Conservation (phyloP, 257 asterid genomes). For the Fraxinus cuspidata region DNA sequence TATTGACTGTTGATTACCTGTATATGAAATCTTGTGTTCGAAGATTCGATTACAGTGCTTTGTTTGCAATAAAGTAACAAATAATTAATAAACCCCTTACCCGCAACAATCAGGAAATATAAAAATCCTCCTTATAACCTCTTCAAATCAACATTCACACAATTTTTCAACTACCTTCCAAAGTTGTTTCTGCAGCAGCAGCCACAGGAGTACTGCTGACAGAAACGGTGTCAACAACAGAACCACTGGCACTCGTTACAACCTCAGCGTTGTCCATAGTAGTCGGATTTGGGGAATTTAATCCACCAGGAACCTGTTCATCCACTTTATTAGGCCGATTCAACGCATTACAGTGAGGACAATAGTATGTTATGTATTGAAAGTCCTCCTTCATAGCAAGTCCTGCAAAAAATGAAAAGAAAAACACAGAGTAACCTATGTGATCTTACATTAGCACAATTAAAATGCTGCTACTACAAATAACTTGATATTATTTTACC, state of each 20-base stretch:
- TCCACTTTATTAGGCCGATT: conserved; percentile 54
- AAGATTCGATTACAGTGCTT: neutral
- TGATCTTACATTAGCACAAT: neutral
- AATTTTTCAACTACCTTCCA: neutral
- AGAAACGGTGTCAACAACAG: conserved; percentile 17
- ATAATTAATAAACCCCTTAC: neutral
- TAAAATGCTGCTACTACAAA: neutral
- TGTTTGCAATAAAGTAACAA: neutral
- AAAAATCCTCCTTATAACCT: neutral
- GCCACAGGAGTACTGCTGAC: conserved; percentile 14
- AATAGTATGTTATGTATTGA: conserved; percentile 77
- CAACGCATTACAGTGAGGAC: conserved; percentile 85
- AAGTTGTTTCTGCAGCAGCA: neutral
- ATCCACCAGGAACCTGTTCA: conserved; percentile 38
- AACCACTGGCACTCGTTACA: conserved; percentile 22
- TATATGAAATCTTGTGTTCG: neutral
- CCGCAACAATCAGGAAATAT: neutral
- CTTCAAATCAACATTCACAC: neutral
- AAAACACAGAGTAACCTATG: conserved; percentile 8
- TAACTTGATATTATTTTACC: conserved; percentile 39
- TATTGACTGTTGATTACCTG: neutral
- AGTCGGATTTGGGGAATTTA: conserved; percentile 33
- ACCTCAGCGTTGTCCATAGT: conserved; percentile 28
- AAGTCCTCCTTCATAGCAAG: conserved; percentile 86
- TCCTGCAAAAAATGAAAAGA: conserved; percentile 46